Evolutionary conservation across 106 monocot genomes (phyloP), one percentile per base, ranked within the genome.

Genomic region (Dactylorhiza incarnata): DNA sequence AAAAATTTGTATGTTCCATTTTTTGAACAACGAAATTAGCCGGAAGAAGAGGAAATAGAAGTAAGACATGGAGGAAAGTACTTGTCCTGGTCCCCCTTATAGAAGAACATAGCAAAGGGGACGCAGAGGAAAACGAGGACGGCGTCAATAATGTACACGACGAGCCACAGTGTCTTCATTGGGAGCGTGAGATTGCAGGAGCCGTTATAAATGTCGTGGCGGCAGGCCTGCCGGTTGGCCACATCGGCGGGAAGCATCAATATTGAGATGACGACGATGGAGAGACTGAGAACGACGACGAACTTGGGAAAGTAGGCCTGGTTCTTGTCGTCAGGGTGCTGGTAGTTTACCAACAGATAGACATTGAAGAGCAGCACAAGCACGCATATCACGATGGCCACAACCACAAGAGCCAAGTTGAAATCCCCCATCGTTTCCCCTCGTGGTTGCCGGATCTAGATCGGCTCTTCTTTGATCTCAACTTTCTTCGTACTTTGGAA

Each of bases 11-110:
- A 37, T 44, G 14, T n/a, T 16, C 25, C 13, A 52, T 48, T 25
- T 66, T 56, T 7, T 22, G 19, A 55, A 47, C 72, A 66, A 20
- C 16, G 45, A 51, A 52, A 78, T 24, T 0, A 20, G 45, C 11
- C 17, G 46, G 69, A 44, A 37, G 11, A 20, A 24, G 3, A 49
- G 8, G 29, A 26, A 37, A 53, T 3, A 61, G 37, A n/a, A 26
- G 5, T 15, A 7, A 81, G 53, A 22, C n/a, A 65, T 3, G 2
- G 76, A 43, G 11, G 0, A 43, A 63, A 48, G 10, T 7, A 97
- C 96, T 86, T 99, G 74, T 99, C 97, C 89, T 91, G 94, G 73
- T 99, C 97, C 46, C 94, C 97, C 79, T 97, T 93, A 74, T 97
- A 97, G 54, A 91, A 97, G 80, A 97, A 97, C 89, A 97, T 97